Conservation (phyloP, 2,329 filamentous ascomycete genomes). For the Microdochium nivale region DNA sequence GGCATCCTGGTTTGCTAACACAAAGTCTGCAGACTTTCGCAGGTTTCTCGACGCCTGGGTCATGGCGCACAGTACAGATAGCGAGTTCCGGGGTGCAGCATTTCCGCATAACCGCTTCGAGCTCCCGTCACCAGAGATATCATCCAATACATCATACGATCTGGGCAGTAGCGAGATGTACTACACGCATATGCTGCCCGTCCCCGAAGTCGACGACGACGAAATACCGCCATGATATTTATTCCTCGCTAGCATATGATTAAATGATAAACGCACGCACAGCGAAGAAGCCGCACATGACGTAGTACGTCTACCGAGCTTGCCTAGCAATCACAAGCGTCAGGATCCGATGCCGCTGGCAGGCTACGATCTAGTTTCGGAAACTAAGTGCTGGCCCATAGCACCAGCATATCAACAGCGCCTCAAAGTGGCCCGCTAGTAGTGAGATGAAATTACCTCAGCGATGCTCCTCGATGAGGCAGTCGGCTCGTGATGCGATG, state of each 20-base stretch:
- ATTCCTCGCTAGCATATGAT: not conserved
- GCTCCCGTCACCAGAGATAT: slow-evolving; percentile 37
- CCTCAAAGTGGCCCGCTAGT: no score
- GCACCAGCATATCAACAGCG: no score
- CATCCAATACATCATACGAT: slow-evolving; percentile 16
- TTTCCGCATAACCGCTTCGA: slow-evolving; percentile 37
- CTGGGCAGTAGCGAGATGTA: slow-evolving; percentile 6
- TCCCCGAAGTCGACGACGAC: slow-evolving; percentile 4
- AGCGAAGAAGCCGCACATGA: no score
- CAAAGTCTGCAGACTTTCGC: slow-evolving; percentile 27
- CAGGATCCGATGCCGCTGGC: no score
- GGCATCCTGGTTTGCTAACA: not conserved
- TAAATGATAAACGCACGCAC: not conserved
- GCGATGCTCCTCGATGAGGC: no score
- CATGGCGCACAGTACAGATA: slow-evolving; percentile 35
- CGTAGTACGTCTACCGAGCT: no score
- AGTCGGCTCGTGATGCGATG: no score
- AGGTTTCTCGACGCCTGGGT: slow-evolving; percentile 38
- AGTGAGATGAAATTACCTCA: no score
- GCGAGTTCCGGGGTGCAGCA: slow-evolving; percentile 34
- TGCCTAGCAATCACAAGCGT: no score
- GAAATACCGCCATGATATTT: not conserved
- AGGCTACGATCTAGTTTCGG: no score
- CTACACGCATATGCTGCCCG: slow-evolving; percentile 1
- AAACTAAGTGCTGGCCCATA: no score